Evolutionary conservation across 164 flowering plant genomes (phyloP).

Genomic region (Aristolochia contorta): DNA sequence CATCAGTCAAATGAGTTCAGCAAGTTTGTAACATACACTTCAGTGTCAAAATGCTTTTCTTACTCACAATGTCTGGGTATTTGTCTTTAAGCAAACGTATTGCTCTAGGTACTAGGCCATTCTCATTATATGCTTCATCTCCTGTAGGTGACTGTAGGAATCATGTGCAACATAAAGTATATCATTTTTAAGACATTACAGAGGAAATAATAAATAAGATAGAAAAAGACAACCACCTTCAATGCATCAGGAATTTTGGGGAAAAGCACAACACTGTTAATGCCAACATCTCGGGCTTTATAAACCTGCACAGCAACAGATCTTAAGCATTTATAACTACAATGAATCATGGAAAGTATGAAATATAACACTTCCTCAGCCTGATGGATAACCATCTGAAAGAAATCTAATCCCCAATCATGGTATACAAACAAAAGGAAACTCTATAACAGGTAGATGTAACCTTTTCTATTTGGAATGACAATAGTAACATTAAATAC

Average conservation of each 20-base stretch:
- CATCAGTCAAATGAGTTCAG: not conserved
- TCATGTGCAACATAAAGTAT: constrained; percentile 12
- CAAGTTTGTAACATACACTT: too few relatives aligned
- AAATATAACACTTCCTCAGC: too few relatives aligned
- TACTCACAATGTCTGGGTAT: constrained; percentile 87
- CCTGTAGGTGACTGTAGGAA: constrained; percentile 66
- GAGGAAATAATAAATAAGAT: not conserved
- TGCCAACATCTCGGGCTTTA: constrained; percentile 93
- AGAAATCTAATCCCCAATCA: too few relatives aligned
- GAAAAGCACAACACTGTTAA: constrained; percentile 82
- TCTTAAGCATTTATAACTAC: not conserved
- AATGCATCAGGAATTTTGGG: constrained; percentile 96
- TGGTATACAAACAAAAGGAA: too few relatives aligned
- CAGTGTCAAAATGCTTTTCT: not conserved
- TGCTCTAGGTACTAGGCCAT: constrained; percentile 81
- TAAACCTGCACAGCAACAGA: constrained; percentile 40
- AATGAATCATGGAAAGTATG: not conserved
- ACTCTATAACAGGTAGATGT: too few relatives aligned
- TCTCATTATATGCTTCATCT: constrained; percentile 92
- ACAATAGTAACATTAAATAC: too few relatives aligned
- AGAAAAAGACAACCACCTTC: constrained; percentile 41
- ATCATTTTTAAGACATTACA: not conserved
- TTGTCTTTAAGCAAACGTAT: constrained; percentile 82
- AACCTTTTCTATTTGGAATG: too few relatives aligned
- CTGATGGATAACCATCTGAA: too few relatives aligned